phyloP scores from a whole-genome alignment of 2,329 filamentous ascomycete species.

The Calonectria hongkongensis region DNA sequence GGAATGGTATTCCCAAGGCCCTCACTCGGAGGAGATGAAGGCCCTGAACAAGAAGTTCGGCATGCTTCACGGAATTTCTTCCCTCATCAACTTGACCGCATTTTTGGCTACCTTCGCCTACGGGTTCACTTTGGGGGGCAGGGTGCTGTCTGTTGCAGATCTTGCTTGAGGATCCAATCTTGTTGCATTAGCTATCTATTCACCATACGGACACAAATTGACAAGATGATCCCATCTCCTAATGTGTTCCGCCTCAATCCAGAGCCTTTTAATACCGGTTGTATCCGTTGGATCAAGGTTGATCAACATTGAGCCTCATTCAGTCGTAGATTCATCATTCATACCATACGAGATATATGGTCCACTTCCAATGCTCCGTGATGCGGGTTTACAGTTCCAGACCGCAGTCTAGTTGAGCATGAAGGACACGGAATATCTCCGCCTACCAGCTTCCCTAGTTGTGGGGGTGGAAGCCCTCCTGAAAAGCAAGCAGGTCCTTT shows the following conservation, averaged over 20 bases:
- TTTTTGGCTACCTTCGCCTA: conserved; percentile 84
- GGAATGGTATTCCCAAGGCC: conserved; percentile 85
- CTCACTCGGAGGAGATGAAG: conserved; percentile 90
- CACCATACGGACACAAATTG: conserved; percentile 42
- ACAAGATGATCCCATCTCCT: conserved; percentile 34
- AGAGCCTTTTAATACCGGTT: conserved; percentile 8
- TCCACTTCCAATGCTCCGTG: conserved; percentile 45
- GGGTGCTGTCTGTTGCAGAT: conserved; percentile 68
- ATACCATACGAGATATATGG: conserved; percentile 49
- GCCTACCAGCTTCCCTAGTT: conserved; percentile 25
- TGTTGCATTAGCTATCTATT: conserved; percentile 30
- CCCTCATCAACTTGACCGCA: conserved; percentile 84
- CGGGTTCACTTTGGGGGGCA: conserved; percentile 82
- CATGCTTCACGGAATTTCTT: conserved; percentile 87
- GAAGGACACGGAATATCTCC: conserved; percentile 27
- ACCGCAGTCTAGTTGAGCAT: conserved; percentile 9
- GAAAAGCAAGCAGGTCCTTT: conserved; percentile 65
- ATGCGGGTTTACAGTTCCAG: conserved; percentile 24
- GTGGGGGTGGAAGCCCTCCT: conserved; percentile 50
- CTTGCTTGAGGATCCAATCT: conserved; percentile 46
- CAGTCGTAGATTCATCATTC: conserved; percentile 51
- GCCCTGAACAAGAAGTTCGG: conserved; percentile 86
- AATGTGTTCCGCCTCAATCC: background rate
- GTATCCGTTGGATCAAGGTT: conserved; percentile 29
- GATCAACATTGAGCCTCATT: conserved; percentile 40